These are phyloP conservation scores for Nakazawaea ishiwadae DNA, from an alignment of 805 yeast genomes.

Conservation along the genomic window DNA sequence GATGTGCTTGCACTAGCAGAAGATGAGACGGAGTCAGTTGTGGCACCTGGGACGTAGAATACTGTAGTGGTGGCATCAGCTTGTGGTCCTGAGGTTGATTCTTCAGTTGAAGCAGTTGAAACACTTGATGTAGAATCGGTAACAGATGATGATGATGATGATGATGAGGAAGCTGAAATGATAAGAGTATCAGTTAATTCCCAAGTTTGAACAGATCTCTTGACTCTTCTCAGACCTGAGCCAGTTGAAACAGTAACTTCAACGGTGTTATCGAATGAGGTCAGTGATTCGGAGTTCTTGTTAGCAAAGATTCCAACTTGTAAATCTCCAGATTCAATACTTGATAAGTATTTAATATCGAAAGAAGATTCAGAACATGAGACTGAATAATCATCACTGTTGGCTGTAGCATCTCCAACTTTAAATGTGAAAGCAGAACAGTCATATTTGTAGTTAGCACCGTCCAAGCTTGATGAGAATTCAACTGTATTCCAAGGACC, in stretches of 20 bases:
- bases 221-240: constrained; percentile 14
- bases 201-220: constrained; percentile 8
- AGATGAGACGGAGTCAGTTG: not conserved
- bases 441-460: constrained; percentile 6
- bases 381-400: constrained; percentile 3
- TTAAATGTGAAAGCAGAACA: constrained; percentile 11
- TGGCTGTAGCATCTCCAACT: constrained; percentile 1
- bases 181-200: constrained; percentile 5
- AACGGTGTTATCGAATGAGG: constrained; percentile 6
- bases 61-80: constrained; percentile 8
- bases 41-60: constrained; percentile 5
- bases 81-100: not conserved
- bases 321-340: not conserved
- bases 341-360: constrained; percentile 3
- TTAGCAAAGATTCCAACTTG: constrained; percentile 8
- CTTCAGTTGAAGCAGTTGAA: constrained; percentile 11
- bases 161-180: constrained; percentile 15
- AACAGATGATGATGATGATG: constrained; percentile 10
- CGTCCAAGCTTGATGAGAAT: not conserved
- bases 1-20: constrained; percentile 1
- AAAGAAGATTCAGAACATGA: constrained; percentile 11
- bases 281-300: constrained; percentile 2
- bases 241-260: constrained; percentile 8
- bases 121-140: not conserved
- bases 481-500: constrained; percentile 7